phyloP scores from a whole-genome alignment of 768 basidiomycete species.

The Boletus pseudo-olivaceus region DNA sequence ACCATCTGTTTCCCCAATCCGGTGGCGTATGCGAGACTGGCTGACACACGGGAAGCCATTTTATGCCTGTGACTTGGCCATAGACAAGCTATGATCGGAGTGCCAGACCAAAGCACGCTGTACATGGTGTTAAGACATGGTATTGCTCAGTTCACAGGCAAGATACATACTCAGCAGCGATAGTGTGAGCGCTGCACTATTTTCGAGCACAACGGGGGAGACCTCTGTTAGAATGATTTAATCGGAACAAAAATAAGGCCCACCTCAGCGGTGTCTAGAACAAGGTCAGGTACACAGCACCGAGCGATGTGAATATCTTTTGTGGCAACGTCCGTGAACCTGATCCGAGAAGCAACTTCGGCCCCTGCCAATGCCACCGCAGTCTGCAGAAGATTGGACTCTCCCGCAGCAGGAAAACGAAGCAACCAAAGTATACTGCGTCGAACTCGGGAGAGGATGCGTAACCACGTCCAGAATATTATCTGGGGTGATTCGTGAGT shows the following conservation, averaged over 20 bases:
- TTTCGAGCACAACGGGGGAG: neutral
- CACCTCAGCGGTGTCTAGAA: constrained; percentile 52
- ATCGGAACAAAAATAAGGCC: neutral
- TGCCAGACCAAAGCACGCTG: constrained; percentile 51
- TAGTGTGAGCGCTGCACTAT: constrained; percentile 52
- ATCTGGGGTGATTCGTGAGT: constrained; percentile 23
- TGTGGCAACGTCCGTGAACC: constrained; percentile 46
- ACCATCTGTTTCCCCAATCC: constrained; percentile 48
- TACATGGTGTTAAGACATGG: constrained; percentile 2
- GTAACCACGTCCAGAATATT: constrained; percentile 48
- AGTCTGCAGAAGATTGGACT: constrained; percentile 40
- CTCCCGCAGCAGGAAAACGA: constrained; percentile 47
- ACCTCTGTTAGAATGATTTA: neutral
- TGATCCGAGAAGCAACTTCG: constrained; percentile 43
- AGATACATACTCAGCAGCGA: constrained; percentile 43
- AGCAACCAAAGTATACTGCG: constrained; percentile 52
- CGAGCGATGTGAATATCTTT: constrained; percentile 46
- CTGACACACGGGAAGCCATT: constrained; percentile 50
- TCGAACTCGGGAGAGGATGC: constrained; percentile 41
- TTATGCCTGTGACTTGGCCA: constrained; percentile 45
- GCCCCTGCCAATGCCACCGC: constrained; percentile 44
- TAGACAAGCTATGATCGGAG: constrained; percentile 44
- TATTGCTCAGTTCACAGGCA: neutral
- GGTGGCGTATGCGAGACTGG: constrained; percentile 46
- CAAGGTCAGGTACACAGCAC: constrained; percentile 45